A percentile compares a stretch with the other conserved stretches of the same genome.
These are phyloP conservation scores for Colletotrichum orbiculare DNA, from an alignment of 2,329 filamentous ascomycete genomes.

Conservation along the genomic window DNA sequence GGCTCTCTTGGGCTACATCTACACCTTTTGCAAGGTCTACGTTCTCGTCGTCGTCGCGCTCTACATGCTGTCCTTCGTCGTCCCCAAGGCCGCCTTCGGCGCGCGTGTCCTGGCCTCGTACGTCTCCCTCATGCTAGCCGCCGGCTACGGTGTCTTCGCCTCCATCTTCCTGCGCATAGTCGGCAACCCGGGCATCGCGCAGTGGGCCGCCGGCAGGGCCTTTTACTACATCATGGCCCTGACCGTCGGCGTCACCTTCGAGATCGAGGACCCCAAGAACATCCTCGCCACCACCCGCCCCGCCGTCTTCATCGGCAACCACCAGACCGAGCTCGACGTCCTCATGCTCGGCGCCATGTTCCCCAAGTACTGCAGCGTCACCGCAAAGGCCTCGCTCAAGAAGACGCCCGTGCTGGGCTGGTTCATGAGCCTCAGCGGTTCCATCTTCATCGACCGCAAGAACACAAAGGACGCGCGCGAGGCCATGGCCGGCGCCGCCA, in stretches of 20 bases:
- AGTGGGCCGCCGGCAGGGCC: conserved; percentile 83
- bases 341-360: conserved; percentile 91
- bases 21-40: conserved; percentile 64
- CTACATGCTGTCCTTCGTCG: conserved; percentile 70
- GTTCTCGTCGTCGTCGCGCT: conserved; percentile 62
- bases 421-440: conserved; percentile 91
- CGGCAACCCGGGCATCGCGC: conserved; percentile 80
- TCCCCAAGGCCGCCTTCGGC: conserved; percentile 72
- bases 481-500: conserved; percentile 85
- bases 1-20: conserved; percentile 50
- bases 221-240: conserved; percentile 85
- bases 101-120: conserved; percentile 77
- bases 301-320: conserved; percentile 92
- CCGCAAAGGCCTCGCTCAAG: conserved; percentile 81
- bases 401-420: conserved; percentile 86
- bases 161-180: conserved; percentile 77
- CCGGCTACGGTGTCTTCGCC: conserved; percentile 80
- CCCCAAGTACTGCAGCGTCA: conserved; percentile 91
- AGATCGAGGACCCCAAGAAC: conserved; percentile 73
- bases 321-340: conserved; percentile 96
- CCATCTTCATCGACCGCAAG: conserved; percentile 94
- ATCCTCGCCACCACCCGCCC: conserved; percentile 76
- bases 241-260: conserved; percentile 82
- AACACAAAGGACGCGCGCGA: conserved; percentile 85
- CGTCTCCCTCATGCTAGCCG: conserved; percentile 67